Conservation (phyloP, 2,329 filamentous ascomycete genomes). For the Fusarium dlaminii region DNA sequence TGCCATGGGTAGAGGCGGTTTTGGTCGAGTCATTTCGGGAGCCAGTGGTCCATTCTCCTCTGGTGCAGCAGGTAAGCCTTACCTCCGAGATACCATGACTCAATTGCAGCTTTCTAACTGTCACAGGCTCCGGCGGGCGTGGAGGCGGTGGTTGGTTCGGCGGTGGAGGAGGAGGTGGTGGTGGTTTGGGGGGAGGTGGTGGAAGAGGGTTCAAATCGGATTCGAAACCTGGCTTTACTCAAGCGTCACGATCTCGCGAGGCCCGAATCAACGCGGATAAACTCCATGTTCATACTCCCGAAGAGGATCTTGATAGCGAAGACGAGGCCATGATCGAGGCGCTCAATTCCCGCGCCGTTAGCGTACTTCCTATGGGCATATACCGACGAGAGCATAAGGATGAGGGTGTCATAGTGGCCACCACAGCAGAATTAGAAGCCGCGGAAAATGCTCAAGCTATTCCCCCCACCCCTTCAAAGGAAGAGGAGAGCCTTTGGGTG, state of each 20-base stretch:
- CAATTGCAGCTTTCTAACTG: constrained; percentile 4
- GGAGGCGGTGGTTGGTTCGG: constrained; percentile 45
- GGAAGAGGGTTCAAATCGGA: constrained; percentile 47
- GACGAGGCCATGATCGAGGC: constrained; percentile 54
- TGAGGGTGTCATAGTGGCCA: constrained; percentile 62
- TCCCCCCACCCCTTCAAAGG: constrained; percentile 41
- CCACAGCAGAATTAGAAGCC: constrained; percentile 66
- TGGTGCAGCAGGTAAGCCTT: constrained; percentile 41
- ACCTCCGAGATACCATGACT: neutral
- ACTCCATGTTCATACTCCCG: constrained; percentile 56
- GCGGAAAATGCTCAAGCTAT: constrained; percentile 55
- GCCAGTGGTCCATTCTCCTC: constrained; percentile 54
- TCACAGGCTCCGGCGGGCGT: constrained; percentile 24
- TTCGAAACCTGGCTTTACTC: constrained; percentile 51
- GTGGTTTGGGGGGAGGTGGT: constrained; percentile 44
- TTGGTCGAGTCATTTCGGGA: constrained; percentile 47
- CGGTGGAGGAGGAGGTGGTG: constrained; percentile 31
- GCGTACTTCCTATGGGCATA: constrained; percentile 65
- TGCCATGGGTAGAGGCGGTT: constrained; percentile 55
- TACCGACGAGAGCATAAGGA: constrained; percentile 64
- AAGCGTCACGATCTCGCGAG: constrained; percentile 51
- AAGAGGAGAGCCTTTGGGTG: constrained; percentile 59
- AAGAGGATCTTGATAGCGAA: constrained; percentile 58
- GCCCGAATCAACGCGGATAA: constrained; percentile 66
- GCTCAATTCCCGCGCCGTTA: constrained; percentile 44